Evolutionary conservation across 805 yeast genomes (phyloP), one percentile per base, ranked within the genome.

Genomic region (Monosporozyma unispora): DNA sequence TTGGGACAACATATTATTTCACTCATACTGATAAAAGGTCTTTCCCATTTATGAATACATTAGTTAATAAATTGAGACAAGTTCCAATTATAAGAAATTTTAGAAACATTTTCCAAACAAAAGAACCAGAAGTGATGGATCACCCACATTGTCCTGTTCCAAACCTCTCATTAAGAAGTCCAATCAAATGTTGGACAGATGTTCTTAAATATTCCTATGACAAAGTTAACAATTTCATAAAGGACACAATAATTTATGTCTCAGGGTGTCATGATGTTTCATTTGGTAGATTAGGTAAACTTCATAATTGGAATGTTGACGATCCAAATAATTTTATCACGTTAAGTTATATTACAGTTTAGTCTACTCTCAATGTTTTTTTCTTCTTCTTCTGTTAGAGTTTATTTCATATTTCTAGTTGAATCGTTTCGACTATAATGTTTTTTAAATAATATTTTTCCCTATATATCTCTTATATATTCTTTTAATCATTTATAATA

Each of bases 1-100:
- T 63, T 14, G 67, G 68, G 4, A 52, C 62, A 9, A 67, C 67
- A 2, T 63, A 58, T 46, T 63, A 58, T 49, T 45, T 63, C 14
- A 21, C 42, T 4, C 23, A 21, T 22, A 57, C 65, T 11, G 57
- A 55, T 45, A 51, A 56, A 35, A 52, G 54, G 22, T 54, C 60
- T 2, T 4, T 21, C 22, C 23, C 43, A 3, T 41, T 38, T 25
- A n/a, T 40, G 12, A 21, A 39, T 10, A 14, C 38, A 25, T 44
- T 44, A 21, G 37, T 35, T 16, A 46, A 28, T 28, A 48, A 29
- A 43, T 41, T 42, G 42, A 48, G 14, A 6, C 23, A 21, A 22
- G 16, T 14, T 5, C 42, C 42, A 21, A 6, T 39, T n/a, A 19
- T 19, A 6, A 35, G 22, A 19, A 35, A 10, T 2, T 2, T 35